Conservation (phyloP, 306 rosid species). For the Fagus sylvatica region DNA sequence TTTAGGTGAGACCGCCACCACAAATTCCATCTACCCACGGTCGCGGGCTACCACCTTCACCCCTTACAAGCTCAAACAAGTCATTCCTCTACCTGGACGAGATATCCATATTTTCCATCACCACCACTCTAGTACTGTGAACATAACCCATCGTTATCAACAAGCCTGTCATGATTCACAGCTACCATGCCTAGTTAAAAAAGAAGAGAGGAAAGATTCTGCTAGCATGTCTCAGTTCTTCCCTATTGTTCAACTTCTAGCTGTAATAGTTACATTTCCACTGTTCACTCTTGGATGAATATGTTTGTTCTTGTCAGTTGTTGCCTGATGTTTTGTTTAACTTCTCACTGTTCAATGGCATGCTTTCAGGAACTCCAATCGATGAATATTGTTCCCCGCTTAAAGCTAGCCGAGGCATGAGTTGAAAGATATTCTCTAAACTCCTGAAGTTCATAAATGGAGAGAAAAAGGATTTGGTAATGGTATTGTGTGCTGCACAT, state of each 20-base stretch:
- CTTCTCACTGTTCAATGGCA: neutral
- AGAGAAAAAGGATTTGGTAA: neutral
- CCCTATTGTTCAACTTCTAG: no score
- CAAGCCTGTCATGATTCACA: neutral
- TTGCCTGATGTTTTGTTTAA: neutral
- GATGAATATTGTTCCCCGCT: conserved; percentile 87
- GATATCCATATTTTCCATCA: neutral
- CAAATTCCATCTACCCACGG: neutral
- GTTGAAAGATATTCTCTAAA: neutral
- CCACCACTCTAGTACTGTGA: neutral
- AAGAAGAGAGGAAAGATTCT: neutral
- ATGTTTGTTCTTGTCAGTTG: no score
- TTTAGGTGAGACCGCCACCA: no score
- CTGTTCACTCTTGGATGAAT: neutral
- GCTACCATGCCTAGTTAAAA: neutral
- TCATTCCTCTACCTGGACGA: neutral
- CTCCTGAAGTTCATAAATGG: neutral
- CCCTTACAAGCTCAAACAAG: neutral
- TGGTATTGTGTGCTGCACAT: neutral
- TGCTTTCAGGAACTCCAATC: conserved; percentile 85
- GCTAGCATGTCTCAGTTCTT: no score
- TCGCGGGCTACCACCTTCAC: neutral
- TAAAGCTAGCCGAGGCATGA: conserved; percentile 67
- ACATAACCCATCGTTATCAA: neutral
- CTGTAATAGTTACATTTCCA: neutral